These are phyloP conservation scores for Auriculariales sp. DNA, from an alignment of 768 basidiomycete species.

Conservation along the genomic window DNA sequence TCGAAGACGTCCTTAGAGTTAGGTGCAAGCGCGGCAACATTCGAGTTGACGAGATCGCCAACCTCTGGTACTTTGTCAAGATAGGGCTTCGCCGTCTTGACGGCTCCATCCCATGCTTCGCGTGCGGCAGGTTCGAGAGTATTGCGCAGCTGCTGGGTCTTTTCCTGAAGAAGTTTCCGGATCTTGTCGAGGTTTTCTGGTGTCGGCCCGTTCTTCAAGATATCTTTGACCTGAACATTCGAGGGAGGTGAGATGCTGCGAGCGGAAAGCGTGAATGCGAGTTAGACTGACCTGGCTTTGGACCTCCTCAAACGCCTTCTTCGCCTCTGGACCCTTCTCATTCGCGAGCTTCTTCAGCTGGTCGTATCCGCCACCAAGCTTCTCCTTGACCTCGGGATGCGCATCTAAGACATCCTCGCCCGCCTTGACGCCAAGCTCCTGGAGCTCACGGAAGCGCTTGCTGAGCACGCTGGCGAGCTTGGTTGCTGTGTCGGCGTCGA, in stretches of 20 bases:
- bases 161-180: slow-evolving; percentile 13
- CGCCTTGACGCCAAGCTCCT: slow-evolving; percentile 17
- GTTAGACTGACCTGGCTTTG: slow-evolving; percentile 3
- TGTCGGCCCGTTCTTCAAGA: slow-evolving; percentile 15
- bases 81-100: slow-evolving; percentile 13
- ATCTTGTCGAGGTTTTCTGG: slow-evolving; percentile 13
- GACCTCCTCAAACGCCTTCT: slow-evolving; percentile 16
- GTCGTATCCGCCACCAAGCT: slow-evolving; percentile 16
- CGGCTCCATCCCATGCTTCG: slow-evolving; percentile 14
- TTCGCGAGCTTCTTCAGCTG: slow-evolving; percentile 15
- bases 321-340: slow-evolving; percentile 16
- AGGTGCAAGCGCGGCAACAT: slow-evolving; percentile 13
- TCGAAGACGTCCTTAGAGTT: slow-evolving; percentile 13
- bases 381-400: slow-evolving; percentile 17
- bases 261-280: slow-evolving; percentile 7
- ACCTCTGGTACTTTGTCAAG: slow-evolving; percentile 12
- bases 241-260: background rate
- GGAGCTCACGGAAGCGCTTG: slow-evolving; percentile 13
- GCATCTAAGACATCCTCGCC: slow-evolving; percentile 16
- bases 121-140: slow-evolving; percentile 11
- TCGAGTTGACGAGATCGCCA: slow-evolving; percentile 14
- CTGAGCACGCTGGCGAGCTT: slow-evolving; percentile 15
- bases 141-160: slow-evolving; percentile 14
- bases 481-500: slow-evolving; percentile 14
- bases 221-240: slow-evolving; percentile 11